Evolutionary conservation across 2,329 filamentous ascomycete species (phyloP).

Genomic region (Tolypocladium endophyticum): DNA sequence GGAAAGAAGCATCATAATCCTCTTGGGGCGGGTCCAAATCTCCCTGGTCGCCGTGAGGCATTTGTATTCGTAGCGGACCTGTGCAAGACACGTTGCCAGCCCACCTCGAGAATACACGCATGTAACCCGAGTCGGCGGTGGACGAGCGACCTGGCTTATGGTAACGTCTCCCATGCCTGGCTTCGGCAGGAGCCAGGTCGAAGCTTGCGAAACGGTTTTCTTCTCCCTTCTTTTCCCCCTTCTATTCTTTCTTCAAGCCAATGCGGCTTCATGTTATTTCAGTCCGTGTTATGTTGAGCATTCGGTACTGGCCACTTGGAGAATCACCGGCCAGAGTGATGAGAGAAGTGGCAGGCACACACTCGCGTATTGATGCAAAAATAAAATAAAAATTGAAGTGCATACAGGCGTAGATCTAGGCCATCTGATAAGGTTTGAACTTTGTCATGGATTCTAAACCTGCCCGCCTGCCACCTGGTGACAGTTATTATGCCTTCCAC

Average conservation of each 20-base stretch:
- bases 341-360: background rate
- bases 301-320: background rate
- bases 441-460: background rate
- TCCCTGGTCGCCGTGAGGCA: background rate
- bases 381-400: background rate
- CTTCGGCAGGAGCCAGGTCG: background rate
- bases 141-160: background rate
- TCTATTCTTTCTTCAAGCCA: background rate
- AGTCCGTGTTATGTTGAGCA: too few species aligned
- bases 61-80: background rate
- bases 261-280: background rate
- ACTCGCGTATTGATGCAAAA: background rate
- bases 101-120: background rate
- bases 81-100: background rate
- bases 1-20: background rate
- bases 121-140: background rate
- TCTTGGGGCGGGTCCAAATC: background rate
- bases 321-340: background rate
- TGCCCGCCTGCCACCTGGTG: background rate
- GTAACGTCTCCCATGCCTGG: background rate
- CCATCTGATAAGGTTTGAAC: background rate
- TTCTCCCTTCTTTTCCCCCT: too few species aligned
- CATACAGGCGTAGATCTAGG: background rate
- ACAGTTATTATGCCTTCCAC: background rate
- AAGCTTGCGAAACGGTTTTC: background rate